Percentiles rank a stretch among this genome's conserved stretches.
These are phyloP conservation scores for Fusarium coicis DNA, from an alignment of 2,329 filamentous ascomycete species.

Conservation along the genomic window DNA sequence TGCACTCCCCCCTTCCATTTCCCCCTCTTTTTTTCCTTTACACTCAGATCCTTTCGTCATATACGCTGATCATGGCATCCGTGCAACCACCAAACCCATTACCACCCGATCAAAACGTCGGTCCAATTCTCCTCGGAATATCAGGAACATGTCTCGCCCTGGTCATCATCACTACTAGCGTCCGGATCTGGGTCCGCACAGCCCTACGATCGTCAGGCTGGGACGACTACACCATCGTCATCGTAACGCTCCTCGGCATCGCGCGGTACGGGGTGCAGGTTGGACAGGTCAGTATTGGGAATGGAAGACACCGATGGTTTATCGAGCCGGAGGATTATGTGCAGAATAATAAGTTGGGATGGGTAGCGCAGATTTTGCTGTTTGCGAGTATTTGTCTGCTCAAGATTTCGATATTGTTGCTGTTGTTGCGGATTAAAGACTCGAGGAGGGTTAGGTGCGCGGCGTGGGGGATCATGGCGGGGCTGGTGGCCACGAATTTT, in stretches of 20 bases:
- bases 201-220: constrained; percentile 46
- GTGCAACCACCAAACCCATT: constrained; percentile 42
- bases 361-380: constrained; percentile 54
- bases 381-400: constrained; percentile 54
- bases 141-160: constrained; percentile 48
- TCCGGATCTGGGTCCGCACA: constrained; percentile 48
- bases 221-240: constrained; percentile 53
- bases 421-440: constrained; percentile 55
- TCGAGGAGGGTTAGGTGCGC: constrained; percentile 45
- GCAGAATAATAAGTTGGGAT: constrained; percentile 52
- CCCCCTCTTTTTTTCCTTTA: background rate
- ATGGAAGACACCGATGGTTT: constrained; percentile 53
- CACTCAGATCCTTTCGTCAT: background rate
- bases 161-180: constrained; percentile 46
- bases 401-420: constrained; percentile 55
- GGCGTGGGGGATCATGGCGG: constrained; percentile 48
- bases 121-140: constrained; percentile 47
- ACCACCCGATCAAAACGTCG: constrained; percentile 51
- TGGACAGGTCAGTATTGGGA: constrained; percentile 49
- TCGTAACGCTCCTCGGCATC: constrained; percentile 46
- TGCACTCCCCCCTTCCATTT: background rate
- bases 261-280: constrained; percentile 49
- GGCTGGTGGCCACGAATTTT: constrained; percentile 47
- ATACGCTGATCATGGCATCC: constrained; percentile 16
- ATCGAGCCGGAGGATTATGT: constrained; percentile 47